Percentiles rank a stretch among this genome's conserved stretches.
Conservation (phyloP, 768 basidiomycete species). For the Cubamyces sp. region DNA sequence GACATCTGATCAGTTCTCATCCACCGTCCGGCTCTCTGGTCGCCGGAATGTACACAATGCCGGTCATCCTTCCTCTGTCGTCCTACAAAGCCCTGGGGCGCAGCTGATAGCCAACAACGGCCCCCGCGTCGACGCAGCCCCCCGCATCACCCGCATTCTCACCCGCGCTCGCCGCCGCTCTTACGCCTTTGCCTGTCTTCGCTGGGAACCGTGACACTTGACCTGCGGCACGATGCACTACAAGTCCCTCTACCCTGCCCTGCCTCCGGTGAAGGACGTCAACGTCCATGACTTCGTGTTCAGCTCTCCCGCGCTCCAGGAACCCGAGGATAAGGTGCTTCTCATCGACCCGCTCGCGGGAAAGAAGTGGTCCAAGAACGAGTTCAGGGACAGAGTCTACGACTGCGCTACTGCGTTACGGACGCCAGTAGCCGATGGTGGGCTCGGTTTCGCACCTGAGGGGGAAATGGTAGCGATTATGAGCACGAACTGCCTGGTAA, state of each 20-base stretch:
- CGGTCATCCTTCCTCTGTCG: neutral
- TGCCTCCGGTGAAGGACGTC: conserved; percentile 50
- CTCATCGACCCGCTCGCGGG: conserved; percentile 62
- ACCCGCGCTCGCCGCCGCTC: no score
- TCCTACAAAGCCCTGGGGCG: conserved; percentile 6
- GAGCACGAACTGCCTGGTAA: conserved; percentile 69
- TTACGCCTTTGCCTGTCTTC: no score
- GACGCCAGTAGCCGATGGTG: conserved; percentile 48
- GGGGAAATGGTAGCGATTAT: conserved; percentile 71
- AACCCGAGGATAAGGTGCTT: conserved; percentile 47
- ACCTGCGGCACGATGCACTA: conserved; percentile 47
- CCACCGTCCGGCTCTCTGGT: conserved; percentile 10
- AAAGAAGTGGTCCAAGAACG: conserved; percentile 45
- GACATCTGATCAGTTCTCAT: conserved; percentile 13
- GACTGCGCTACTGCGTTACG: conserved; percentile 60
- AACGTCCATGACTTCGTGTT: conserved; percentile 63
- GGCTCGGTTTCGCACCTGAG: conserved; percentile 55
- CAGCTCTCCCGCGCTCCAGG: conserved; percentile 48
- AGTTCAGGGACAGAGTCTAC: conserved; percentile 55
- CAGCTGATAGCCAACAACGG: neutral
- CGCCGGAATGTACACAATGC: conserved; percentile 12
- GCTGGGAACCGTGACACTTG: no score
- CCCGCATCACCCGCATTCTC: no score
- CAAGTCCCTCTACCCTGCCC: conserved; percentile 59
- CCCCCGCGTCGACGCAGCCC: neutral